Evolutionary conservation across 257 asterid species (phyloP).

Genomic region (Pogostemon cablin): DNA sequence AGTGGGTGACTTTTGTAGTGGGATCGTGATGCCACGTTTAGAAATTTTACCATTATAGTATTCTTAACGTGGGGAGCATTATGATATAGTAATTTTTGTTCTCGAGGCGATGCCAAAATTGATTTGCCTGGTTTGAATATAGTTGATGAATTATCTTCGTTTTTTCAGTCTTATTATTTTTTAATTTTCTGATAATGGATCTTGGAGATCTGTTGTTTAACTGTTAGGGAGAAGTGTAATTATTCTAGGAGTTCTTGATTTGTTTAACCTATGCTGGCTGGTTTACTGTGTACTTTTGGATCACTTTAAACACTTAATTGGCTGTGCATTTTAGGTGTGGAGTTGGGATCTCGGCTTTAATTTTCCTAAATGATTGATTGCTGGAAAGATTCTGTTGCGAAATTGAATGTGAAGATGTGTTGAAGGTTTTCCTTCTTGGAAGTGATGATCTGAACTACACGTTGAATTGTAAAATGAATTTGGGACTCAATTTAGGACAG

Average conservation of each 20-base stretch:
- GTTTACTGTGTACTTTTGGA: constrained; percentile 8
- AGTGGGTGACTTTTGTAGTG: not conserved
- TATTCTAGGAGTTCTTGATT: constrained; percentile 21
- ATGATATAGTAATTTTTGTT: no score
- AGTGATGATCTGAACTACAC: constrained; percentile 17
- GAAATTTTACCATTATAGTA: not conserved
- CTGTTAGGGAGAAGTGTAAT: constrained; percentile 5
- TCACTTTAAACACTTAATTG: constrained; percentile 11
- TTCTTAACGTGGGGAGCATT: no score
- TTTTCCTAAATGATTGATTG: not conserved
- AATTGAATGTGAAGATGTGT: not conserved
- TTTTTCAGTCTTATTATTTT: not conserved
- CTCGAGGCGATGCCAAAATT: no score
- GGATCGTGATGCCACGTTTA: constrained; percentile 12
- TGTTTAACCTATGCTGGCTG: not conserved
- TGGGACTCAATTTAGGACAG: no score
- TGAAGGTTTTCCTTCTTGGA: not conserved
- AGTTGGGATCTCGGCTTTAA: not conserved
- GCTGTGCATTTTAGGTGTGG: not conserved
- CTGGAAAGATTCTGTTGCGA: not conserved
- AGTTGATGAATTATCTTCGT: no score
- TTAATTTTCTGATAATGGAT: not conserved
- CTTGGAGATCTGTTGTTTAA: constrained; percentile 33
- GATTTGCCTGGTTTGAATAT: no score
- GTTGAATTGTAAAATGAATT: not conserved